Evolutionary conservation across 257 asterid genomes (phyloP).

Genomic region (Henckelia pumila): DNA sequence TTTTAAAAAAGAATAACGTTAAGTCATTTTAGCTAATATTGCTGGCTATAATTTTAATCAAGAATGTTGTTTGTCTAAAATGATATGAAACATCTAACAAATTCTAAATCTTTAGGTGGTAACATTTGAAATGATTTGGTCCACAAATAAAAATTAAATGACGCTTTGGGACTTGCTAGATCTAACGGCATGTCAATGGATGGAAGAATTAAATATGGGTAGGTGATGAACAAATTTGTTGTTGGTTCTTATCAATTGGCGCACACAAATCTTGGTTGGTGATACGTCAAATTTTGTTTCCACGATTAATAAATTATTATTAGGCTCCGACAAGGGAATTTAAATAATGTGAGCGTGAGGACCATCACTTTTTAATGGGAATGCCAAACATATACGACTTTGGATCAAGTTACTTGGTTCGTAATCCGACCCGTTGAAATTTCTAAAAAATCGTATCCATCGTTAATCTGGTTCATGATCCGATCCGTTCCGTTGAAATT

Average conservation of each 20-base stretch:
- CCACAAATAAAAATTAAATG: neutral
- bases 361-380: neutral
- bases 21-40: no score
- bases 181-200: neutral
- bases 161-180: neutral
- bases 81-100: no score
- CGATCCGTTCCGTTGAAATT: no score
- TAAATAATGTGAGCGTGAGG: neutral
- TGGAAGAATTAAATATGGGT: slow-evolving; percentile 2
- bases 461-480: no score
- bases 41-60: no score
- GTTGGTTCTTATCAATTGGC: neutral
- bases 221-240: neutral
- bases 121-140: no score
- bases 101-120: no score
- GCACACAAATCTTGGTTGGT: slow-evolving; percentile 22
- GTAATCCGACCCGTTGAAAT: no score
- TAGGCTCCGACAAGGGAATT: neutral
- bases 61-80: no score
- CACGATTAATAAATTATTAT: neutral
- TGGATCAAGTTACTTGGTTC: neutral
- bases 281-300: neutral
- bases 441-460: no score
- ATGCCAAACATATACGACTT: neutral
- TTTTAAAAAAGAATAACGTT: no score